Base-by-base conservation (phyloP, 2,329 filamentous ascomycete species). In the Alternaria conjuncta region DNA sequence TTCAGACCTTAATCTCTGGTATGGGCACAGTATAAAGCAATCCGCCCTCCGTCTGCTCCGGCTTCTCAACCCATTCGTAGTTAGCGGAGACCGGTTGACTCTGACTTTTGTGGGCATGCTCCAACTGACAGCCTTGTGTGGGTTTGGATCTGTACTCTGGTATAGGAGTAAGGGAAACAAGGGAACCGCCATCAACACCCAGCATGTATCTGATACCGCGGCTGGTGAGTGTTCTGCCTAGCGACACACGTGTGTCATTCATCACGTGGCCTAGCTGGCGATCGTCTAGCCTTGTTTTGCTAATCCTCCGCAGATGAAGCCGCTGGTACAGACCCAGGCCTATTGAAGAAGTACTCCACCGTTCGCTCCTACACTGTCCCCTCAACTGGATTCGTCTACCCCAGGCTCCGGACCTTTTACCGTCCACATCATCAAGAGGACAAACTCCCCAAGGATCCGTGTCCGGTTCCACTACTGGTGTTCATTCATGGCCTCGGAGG, bases 401-500 rank as follows among this genome's bases (percentile, higher is more conserved):
- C 89, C 2, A 87, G 86, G 30, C 86, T 98, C 66, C 89, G 95
- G 60, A 89, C 94, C 46, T 97, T 98, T 79, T 94, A 91, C 81
- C 88, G 91, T 60, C 88, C 88, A 58, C 96, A 97, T 80, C 87
- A 89, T 20, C 93, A 97, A 75, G 89, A 90, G n/a, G 87, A 90
- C 63, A 92, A 96, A 78, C 85, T 98, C 5, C 93, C 93, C 3
- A 86, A 84, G 45, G 85, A 89, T 65, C 92, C 93, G 1, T 86
- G 87, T 0, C 90, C 92, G 0, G 82, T 97, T 11, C 96, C 96
- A 1, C 82, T 99, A 10, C 83, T 98, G 4, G 94, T 98, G 46
- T 97, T 96, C 76, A 85, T 98, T 61, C 96, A 98, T 75, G 96
- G 96, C 2, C 86, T 98, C 10, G 96, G 95, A n/a, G 96, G 96